Evolutionary conservation across 768 basidiomycete species (phyloP).

Genomic region (Rhizopogon vinicolor): DNA sequence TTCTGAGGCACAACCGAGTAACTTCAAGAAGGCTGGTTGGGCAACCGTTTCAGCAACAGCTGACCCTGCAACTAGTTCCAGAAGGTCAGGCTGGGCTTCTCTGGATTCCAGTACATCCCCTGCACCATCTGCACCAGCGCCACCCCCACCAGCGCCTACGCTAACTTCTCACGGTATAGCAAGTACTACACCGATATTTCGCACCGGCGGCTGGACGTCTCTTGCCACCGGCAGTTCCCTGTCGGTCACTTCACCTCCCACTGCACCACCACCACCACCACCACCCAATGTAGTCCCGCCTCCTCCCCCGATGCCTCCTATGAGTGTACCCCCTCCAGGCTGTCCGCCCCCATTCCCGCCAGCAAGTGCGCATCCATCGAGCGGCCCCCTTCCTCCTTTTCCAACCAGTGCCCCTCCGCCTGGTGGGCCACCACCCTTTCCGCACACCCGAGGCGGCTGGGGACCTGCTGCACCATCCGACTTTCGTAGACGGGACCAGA

Average conservation of each 20-base stretch:
- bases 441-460: conserved; percentile 11
- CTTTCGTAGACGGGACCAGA: conserved; percentile 1
- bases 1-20: conserved; percentile 19
- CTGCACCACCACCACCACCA: conserved; percentile 9
- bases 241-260: conserved; percentile 14
- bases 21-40: conserved; percentile 48
- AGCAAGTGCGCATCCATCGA: neutral
- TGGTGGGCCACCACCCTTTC: neutral
- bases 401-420: no score
- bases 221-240: conserved; percentile 47
- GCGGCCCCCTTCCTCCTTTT: neutral
- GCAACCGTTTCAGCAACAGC: conserved; percentile 26
- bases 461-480: conserved; percentile 6
- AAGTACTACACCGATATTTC: conserved; percentile 40
- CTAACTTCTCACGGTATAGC: conserved; percentile 8
- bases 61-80: conserved; percentile 9
- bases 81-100: conserved; percentile 12
- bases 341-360: neutral
- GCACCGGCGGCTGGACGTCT: conserved; percentile 63
- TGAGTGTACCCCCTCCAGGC: conserved; percentile 10
- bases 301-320: conserved; percentile 16
- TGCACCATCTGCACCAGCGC: conserved; percentile 15
- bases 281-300: conserved; percentile 10
- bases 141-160: conserved; percentile 4
- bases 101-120: conserved; percentile 18